phyloP scores from a whole-genome alignment of 495 filamentous ascomycete species.

The Aspergillus olivimuriae region DNA sequence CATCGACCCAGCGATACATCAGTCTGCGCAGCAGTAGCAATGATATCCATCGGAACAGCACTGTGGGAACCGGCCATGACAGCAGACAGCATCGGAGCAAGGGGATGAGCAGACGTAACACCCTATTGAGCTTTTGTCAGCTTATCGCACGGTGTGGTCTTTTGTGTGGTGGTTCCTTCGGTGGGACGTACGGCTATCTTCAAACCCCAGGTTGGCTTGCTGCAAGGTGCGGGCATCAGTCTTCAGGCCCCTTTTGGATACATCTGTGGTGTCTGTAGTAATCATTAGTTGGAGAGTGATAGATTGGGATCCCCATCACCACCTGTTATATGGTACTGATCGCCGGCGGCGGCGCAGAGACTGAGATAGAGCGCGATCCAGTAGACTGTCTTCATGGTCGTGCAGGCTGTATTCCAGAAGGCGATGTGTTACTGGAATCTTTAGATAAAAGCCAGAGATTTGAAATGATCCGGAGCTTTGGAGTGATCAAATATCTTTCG shows the following conservation, averaged over 20 bases:
- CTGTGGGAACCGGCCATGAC: slow-evolving; percentile 9
- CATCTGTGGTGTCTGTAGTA: no score
- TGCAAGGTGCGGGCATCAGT: no score
- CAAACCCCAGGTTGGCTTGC: not conserved
- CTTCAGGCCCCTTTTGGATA: no score
- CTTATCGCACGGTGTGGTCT: no score
- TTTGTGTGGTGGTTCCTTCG: not conserved
- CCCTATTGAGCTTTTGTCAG: slow-evolving; percentile 1
- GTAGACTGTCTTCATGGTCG: not conserved
- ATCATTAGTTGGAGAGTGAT: no score
- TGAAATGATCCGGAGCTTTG: no score
- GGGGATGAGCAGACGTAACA: slow-evolving; percentile 12
- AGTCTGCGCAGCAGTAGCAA: slow-evolving; percentile 11
- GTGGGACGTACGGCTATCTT: not conserved
- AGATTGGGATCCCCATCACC: no score
- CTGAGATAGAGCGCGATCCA: not conserved
- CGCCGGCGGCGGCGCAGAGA: not conserved
- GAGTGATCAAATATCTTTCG: no score
- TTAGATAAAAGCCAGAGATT: no score
- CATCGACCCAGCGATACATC: no score
- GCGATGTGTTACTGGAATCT: no score
- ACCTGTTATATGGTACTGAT: not conserved
- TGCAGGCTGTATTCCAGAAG: not conserved
- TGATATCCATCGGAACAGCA: slow-evolving; percentile 10
- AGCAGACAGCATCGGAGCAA: slow-evolving; percentile 10